phyloP scores from a whole-genome alignment of 352 stramenopile species.

The Globisporangium heterothallicum region DNA sequence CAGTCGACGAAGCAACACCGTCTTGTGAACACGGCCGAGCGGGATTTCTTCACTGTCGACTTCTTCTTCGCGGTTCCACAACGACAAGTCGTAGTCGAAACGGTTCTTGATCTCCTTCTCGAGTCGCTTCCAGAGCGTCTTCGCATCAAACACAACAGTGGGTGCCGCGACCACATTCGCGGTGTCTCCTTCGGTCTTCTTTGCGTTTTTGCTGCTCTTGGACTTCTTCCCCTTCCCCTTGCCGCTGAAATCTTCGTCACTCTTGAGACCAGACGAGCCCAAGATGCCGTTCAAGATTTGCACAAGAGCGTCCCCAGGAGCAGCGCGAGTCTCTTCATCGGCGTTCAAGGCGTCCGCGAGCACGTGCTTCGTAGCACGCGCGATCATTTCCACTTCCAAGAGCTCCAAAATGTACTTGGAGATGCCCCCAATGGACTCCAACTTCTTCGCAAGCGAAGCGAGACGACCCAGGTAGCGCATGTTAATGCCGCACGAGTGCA shows the following conservation, averaged over 20 bases:
- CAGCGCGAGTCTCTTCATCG: conserved; percentile 50
- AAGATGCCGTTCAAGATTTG: conserved; percentile 86
- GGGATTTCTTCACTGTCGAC: conserved; percentile 18
- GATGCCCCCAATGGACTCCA: conserved; percentile 84
- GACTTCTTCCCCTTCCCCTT: conserved; percentile 15
- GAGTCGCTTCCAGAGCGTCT: conserved; percentile 53
- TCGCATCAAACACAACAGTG: conserved; percentile 37
- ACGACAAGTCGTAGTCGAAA: conserved; percentile 72
- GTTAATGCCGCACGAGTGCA: conserved; percentile 96
- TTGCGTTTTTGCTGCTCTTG: conserved; percentile 39
- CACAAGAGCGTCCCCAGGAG: conserved; percentile 69
- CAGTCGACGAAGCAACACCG: conserved; percentile 87
- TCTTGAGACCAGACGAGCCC: conserved; percentile 18
- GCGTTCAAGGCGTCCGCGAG: conserved; percentile 66
- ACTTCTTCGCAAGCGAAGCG: conserved; percentile 80
- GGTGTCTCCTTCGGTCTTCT: conserved; percentile 12
- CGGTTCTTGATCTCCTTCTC: conserved; percentile 59
- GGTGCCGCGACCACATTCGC: no score
- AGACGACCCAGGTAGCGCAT: conserved; percentile 94
- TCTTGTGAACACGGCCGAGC: conserved; percentile 63
- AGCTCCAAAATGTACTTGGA: conserved; percentile 94
- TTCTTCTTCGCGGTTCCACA: conserved; percentile 47
- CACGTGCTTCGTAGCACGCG: conserved; percentile 87
- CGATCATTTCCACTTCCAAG: conserved; percentile 95
- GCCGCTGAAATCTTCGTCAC: conserved; percentile 28